Percentiles rank a stretch among this genome's conserved stretches.
Conservation (phyloP, 495 filamentous ascomycete genomes). For the Cryomyces antarcticus region DNA sequence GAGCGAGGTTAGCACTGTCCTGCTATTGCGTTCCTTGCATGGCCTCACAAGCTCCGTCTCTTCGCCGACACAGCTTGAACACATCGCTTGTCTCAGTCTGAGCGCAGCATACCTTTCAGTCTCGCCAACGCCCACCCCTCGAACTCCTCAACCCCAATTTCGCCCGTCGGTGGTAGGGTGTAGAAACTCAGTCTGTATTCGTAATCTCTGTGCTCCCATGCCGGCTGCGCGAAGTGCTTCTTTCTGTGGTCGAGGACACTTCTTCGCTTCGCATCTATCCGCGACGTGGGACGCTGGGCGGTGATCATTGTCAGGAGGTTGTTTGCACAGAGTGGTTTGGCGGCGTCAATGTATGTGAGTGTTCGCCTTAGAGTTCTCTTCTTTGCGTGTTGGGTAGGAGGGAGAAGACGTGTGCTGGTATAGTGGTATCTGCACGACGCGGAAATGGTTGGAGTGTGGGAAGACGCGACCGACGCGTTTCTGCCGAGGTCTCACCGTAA, state of each 20-base stretch:
- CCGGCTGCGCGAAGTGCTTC: constrained; percentile 58
- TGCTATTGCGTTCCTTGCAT: neutral
- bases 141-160: constrained; percentile 93
- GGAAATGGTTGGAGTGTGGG: too few relatives aligned
- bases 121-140: constrained; percentile 99
- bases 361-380: too few relatives aligned
- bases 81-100: neutral
- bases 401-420: too few relatives aligned
- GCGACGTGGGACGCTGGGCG: constrained; percentile 4
- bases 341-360: too few relatives aligned
- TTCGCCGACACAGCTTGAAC: too few relatives aligned
- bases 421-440: too few relatives aligned
- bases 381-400: too few relatives aligned
- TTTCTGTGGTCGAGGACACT: constrained; percentile 57
- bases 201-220: constrained; percentile 57
- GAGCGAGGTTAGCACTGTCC: neutral
- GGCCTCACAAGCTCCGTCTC: too few relatives aligned
- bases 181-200: constrained; percentile 85
- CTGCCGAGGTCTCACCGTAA: too few relatives aligned
- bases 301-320: too few relatives aligned
- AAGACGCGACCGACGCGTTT: too few relatives aligned
- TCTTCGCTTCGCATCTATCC: constrained; percentile 68
- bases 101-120: constrained; percentile 38
- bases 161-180: constrained; percentile 63
- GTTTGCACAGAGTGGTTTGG: too few relatives aligned